phyloP scores from a whole-genome alignment of 768 basidiomycete species.

The Roridomyces roridus region DNA sequence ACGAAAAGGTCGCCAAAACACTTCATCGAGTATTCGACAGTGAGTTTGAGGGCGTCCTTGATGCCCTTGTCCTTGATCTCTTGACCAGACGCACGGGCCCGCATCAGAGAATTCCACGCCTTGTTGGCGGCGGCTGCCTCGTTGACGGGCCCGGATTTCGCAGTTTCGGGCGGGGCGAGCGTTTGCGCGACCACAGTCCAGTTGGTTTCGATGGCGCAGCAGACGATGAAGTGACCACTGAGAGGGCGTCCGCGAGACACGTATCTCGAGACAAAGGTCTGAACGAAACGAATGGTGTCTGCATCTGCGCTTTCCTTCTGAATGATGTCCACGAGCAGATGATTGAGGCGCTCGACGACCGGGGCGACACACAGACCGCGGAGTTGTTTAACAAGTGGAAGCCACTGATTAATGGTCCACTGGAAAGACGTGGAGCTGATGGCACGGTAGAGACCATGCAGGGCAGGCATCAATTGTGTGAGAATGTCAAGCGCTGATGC shows the following conservation, averaged over 20 bases:
- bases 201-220: constrained; percentile 84
- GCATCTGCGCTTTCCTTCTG: constrained; percentile 57
- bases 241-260: constrained; percentile 77
- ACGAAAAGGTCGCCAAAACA: constrained; percentile 78
- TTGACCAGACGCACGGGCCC: constrained; percentile 51
- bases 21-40: constrained; percentile 68
- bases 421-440: constrained; percentile 78
- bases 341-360: constrained; percentile 76
- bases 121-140: constrained; percentile 87
- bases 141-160: constrained; percentile 37
- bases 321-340: constrained; percentile 67
- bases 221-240: constrained; percentile 88
- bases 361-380: constrained; percentile 67
- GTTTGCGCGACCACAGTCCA: constrained; percentile 87
- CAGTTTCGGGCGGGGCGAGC: constrained; percentile 42
- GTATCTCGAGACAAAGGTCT: constrained; percentile 78
- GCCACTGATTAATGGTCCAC: constrained; percentile 77
- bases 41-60: constrained; percentile 48
- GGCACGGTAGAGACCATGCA: constrained; percentile 89
- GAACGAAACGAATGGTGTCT: constrained; percentile 62
- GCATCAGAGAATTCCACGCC: constrained; percentile 77
- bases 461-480: constrained; percentile 76
- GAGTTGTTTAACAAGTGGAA: constrained; percentile 55
- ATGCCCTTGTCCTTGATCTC: constrained; percentile 45
- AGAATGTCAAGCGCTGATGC: constrained; percentile 70